phyloP scores from a whole-genome alignment of 345 rosid species.

The Eutrema heterophyllum region DNA sequence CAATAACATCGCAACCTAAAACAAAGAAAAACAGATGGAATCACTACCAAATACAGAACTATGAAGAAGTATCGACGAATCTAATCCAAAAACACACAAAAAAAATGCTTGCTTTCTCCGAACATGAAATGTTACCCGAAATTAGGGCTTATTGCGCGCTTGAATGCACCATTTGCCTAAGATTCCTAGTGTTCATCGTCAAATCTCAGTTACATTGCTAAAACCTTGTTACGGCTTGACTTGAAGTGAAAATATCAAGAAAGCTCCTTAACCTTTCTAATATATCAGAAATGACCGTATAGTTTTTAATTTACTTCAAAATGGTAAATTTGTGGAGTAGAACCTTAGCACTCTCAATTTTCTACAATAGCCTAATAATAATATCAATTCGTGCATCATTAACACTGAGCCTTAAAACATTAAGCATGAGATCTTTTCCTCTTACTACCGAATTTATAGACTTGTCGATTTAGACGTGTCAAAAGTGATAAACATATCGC shows the following conservation, averaged over 20 bases:
- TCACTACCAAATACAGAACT: neutral
- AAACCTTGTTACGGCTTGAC: neutral
- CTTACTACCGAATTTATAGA: neutral
- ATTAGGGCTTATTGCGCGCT: neutral
- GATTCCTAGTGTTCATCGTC: constrained; percentile 1
- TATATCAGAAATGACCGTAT: neutral
- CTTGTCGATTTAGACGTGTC: constrained; percentile 16
- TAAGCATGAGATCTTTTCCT: neutral
- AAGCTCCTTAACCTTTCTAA: neutral
- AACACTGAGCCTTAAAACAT: neutral
- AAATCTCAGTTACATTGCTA: neutral
- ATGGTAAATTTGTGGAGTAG: neutral
- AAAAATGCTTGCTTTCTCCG: neutral
- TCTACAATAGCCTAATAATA: neutral
- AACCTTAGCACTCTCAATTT: neutral
- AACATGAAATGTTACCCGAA: neutral
- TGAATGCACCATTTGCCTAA: neutral
- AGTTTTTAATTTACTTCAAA: neutral
- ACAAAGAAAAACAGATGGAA: neutral
- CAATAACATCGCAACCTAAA: constrained; percentile 37
- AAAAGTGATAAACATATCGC: constrained; percentile 15
- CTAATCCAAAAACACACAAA: neutral
- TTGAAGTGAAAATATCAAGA: neutral
- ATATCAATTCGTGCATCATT: neutral
- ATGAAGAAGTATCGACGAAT: neutral